Conservation (phyloP, 345 rosid species). For the Salix koriyanagi region DNA sequence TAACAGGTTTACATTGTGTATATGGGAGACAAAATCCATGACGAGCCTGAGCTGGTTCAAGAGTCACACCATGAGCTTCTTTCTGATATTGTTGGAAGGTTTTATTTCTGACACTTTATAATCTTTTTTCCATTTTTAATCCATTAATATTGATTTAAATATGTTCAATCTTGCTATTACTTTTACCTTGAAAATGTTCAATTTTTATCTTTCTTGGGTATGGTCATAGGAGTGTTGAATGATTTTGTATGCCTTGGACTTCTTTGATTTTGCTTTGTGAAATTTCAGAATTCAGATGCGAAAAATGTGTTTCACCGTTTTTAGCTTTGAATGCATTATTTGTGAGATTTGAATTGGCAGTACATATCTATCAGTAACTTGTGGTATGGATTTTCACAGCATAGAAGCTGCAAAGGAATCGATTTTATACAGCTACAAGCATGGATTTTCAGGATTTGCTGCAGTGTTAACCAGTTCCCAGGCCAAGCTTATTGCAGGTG, state of each 20-base stretch:
- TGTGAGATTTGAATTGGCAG: not conserved
- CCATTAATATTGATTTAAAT: not conserved
- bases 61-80: conserved; percentile 59
- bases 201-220: not conserved
- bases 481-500: conserved; percentile 10
- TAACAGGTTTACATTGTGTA: conserved; percentile 60
- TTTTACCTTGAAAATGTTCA: not conserved
- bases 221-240: not conserved
- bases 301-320: not conserved
- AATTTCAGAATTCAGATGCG: not conserved
- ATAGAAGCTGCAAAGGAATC: conserved; percentile 40
- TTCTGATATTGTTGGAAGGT: conserved; percentile 59
- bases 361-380: not conserved
- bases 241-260: not conserved
- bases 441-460: conserved; percentile 76
- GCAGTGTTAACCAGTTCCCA: conserved; percentile 58
- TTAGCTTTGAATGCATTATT: not conserved
- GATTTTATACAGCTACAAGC: conserved; percentile 66
- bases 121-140: not conserved
- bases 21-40: conserved; percentile 49
- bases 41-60: conserved; percentile 35
- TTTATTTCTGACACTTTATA: not conserved
- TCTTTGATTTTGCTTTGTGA: not conserved
- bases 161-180: not conserved
- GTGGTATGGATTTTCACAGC: conserved; percentile 31